Conservation (phyloP, 2,329 filamentous ascomycete species). For the Cercospora beticola region DNA sequence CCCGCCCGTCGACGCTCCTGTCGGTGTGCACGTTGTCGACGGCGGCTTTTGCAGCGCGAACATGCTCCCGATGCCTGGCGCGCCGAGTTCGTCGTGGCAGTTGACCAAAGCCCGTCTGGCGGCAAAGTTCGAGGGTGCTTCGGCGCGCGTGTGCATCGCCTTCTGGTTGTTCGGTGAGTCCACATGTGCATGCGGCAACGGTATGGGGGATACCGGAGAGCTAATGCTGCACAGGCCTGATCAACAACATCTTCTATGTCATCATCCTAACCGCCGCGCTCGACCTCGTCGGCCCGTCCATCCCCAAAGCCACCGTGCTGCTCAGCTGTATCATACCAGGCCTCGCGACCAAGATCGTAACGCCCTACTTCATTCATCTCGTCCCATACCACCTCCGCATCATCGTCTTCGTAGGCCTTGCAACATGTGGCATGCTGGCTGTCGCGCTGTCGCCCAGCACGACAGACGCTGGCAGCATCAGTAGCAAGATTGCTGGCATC, state of each 20-base stretch:
- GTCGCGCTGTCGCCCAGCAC: conserved; percentile 71
- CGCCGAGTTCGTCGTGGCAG: conserved; percentile 12
- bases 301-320: conserved; percentile 90
- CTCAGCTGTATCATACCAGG: conserved; percentile 90
- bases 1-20: background rate
- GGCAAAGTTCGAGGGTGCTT: conserved; percentile 63
- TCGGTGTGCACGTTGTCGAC: background rate
- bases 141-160: conserved; percentile 70
- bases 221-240: conserved; percentile 60
- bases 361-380: conserved; percentile 89
- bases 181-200: background rate
- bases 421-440: conserved; percentile 82
- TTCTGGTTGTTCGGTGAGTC: conserved; percentile 90
- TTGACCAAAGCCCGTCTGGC: conserved; percentile 55
- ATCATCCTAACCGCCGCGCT: conserved; percentile 93
- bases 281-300: conserved; percentile 81
- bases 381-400: conserved; percentile 79
- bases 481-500: conserved; percentile 79
- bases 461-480: conserved; percentile 52
- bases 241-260: conserved; percentile 98
- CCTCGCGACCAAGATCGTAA: conserved; percentile 66
- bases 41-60: background rate
- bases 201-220: background rate
- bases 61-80: conserved; percentile 16
- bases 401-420: conserved; percentile 70